Percentiles rank a stretch among this genome's conserved stretches.
These are phyloP conservation scores for Nelumbo lutea DNA, from an alignment of 164 flowering plant genomes.

Conservation along the genomic window DNA sequence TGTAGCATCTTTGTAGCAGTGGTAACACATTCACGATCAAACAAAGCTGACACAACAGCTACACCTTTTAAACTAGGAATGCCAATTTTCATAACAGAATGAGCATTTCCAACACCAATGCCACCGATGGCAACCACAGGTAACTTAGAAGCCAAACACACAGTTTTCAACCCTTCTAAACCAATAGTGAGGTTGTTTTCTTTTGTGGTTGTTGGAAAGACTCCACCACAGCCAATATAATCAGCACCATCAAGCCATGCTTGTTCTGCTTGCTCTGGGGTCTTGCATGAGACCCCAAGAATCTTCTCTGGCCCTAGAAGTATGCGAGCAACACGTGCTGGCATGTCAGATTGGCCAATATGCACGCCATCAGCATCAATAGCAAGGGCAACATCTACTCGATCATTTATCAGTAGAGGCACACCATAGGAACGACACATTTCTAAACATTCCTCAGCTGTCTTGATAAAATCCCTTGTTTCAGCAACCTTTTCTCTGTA, in stretches of 20 bases:
- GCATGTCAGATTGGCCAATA: constrained; percentile 96
- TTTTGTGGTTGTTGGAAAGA: constrained; percentile 78
- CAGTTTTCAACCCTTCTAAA: constrained; percentile 60
- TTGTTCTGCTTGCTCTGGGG: constrained; percentile 71
- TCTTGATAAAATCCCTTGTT: constrained; percentile 63
- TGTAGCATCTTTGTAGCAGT: constrained; percentile 51
- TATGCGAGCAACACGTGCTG: constrained; percentile 46
- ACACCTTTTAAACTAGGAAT: constrained; percentile 66
- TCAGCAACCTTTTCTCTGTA: constrained; percentile 81
- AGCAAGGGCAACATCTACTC: constrained; percentile 86
- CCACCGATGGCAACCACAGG: constrained; percentile 99
- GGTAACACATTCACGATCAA: constrained; percentile 61
- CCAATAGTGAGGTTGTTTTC: constrained; percentile 74
- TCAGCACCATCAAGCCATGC: constrained; percentile 91
- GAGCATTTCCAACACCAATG: constrained; percentile 59
- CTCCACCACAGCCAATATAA: constrained; percentile 93
- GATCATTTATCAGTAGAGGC: constrained; percentile 77
- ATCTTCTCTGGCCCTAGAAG: constrained; percentile 90
- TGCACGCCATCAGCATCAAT: constrained; percentile 95
- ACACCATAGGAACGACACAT: constrained; percentile 59
- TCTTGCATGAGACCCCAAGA: constrained; percentile 91
- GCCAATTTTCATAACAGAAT: constrained; percentile 53
- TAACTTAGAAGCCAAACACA: constrained; percentile 65
- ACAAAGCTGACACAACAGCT: constrained; percentile 87
- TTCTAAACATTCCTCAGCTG: constrained; percentile 58